These are phyloP conservation scores for Alternaria solani DNA, from an alignment of 2,329 filamentous ascomycete species.

Conservation along the genomic window DNA sequence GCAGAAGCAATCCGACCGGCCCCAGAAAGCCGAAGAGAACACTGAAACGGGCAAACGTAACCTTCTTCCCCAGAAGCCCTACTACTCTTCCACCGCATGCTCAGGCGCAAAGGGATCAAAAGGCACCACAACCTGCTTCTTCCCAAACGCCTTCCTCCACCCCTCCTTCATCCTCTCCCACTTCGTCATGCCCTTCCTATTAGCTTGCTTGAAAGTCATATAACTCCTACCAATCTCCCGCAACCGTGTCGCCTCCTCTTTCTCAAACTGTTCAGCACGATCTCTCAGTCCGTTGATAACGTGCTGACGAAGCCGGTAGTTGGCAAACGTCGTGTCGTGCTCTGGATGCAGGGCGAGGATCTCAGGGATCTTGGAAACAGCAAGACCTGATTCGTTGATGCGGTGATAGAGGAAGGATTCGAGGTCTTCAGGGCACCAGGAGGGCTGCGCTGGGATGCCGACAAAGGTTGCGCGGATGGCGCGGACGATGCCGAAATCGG, in stretches of 20 bases:
- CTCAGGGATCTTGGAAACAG: constrained; percentile 4
- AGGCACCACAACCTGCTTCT: constrained; percentile 6
- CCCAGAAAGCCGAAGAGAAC: neutral
- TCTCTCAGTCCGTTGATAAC: constrained; percentile 1
- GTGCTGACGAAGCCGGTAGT: neutral
- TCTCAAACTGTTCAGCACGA: constrained; percentile 11
- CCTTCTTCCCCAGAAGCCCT: too few relatives aligned
- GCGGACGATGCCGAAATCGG: constrained; percentile 23
- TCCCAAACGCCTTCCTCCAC: constrained; percentile 10
- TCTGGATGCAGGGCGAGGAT: constrained; percentile 25
- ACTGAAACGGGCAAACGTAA: neutral
- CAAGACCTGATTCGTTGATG: constrained; percentile 11
- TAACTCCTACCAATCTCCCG: constrained; percentile 1
- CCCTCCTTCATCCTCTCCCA: constrained; percentile 11
- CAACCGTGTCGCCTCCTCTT: constrained; percentile 16
- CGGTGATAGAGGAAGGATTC: constrained; percentile 21
- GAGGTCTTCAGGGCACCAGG: constrained; percentile 10
- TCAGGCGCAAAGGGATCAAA: constrained; percentile 19
- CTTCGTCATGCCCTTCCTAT: constrained; percentile 8
- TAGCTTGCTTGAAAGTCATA: constrained; percentile 1
- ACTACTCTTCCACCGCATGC: neutral
- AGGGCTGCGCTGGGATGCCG: constrained; percentile 7
- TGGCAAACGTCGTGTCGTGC: constrained; percentile 6
- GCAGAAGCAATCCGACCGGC: neutral
- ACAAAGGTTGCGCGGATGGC: constrained; percentile 21